Percentiles rank a stretch among this genome's conserved stretches.
These are phyloP conservation scores for Ilex asprella DNA, from an alignment of 257 asterid genomes.

Conservation along the genomic window DNA sequence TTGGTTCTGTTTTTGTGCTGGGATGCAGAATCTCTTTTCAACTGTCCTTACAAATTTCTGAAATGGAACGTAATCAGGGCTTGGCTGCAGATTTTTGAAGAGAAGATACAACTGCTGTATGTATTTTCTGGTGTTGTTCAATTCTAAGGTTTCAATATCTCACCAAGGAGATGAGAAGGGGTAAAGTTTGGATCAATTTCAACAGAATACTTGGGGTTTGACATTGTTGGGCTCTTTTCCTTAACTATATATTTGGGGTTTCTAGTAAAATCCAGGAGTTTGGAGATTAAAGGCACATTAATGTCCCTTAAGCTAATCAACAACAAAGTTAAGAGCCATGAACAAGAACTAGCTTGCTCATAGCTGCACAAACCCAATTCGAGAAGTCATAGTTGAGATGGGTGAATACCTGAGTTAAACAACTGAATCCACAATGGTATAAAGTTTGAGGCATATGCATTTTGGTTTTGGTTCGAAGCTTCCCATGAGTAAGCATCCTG, in stretches of 20 bases:
- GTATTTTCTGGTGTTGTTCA: too few relatives aligned
- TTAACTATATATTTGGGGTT: too few relatives aligned
- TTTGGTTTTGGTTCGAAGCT: conserved; percentile 50
- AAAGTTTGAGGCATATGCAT: conserved; percentile 67
- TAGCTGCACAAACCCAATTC: background rate
- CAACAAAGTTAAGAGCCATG: background rate
- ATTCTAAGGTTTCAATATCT: too few relatives aligned
- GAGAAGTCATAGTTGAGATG: background rate
- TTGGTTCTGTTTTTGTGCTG: too few relatives aligned
- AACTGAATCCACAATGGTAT: conserved; percentile 69
- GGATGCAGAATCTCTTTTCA: too few relatives aligned
- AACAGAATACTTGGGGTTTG: background rate
- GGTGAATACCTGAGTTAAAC: conserved; percentile 52
- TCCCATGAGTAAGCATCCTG: conserved; percentile 55
- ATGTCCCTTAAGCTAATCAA: background rate
- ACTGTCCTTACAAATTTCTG: too few relatives aligned
- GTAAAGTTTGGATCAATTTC: background rate
- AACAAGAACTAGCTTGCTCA: background rate
- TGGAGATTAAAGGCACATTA: background rate
- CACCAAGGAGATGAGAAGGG: too few relatives aligned
- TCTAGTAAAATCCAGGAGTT: too few relatives aligned
- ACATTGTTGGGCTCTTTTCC: too few relatives aligned
- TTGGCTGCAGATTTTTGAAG: too few relatives aligned
- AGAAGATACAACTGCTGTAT: too few relatives aligned
- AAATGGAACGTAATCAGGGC: too few relatives aligned